These are phyloP conservation scores for Calonectria pauciramosa DNA, from an alignment of 2,329 filamentous ascomycete genomes.

Conservation along the genomic window DNA sequence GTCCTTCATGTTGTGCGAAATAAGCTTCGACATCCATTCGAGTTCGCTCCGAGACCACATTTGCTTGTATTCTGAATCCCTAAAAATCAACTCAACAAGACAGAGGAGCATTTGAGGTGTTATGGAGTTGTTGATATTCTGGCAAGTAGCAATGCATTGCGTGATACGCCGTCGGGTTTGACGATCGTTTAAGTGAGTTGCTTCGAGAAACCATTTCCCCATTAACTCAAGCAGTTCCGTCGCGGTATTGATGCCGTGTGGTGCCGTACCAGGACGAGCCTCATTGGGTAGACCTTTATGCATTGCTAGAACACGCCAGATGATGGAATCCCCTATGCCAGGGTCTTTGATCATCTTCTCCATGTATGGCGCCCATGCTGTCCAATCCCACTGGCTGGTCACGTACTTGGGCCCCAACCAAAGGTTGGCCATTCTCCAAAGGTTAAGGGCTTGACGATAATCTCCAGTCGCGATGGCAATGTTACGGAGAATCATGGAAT, in stretches of 20 bases:
- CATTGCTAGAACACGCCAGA: constrained; percentile 49
- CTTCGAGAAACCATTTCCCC: constrained; percentile 47
- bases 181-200: constrained; percentile 46
- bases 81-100: constrained; percentile 45
- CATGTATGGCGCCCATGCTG: constrained; percentile 49
- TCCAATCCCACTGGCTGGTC: constrained; percentile 47
- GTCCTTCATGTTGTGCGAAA: constrained; percentile 25
- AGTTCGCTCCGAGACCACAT: constrained; percentile 42
- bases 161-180: constrained; percentile 49
- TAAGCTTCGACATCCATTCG: constrained; percentile 39
- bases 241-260: constrained; percentile 22
- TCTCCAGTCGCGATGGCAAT: constrained; percentile 34
- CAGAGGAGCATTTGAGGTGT: constrained; percentile 45
- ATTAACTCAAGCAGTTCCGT: constrained; percentile 49
- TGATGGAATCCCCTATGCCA: constrained; percentile 33
- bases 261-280: neutral
- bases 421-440: constrained; percentile 33
- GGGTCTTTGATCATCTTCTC: constrained; percentile 52
- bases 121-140: constrained; percentile 37
- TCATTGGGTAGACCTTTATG: neutral
- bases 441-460: constrained; percentile 42
- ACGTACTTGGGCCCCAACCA: neutral
- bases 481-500: constrained; percentile 7
- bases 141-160: constrained; percentile 44
- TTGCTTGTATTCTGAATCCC: constrained; percentile 52